Conservation (phyloP, 2,329 filamentous ascomycete species). For the Colletotrichum tamarilloi region DNA sequence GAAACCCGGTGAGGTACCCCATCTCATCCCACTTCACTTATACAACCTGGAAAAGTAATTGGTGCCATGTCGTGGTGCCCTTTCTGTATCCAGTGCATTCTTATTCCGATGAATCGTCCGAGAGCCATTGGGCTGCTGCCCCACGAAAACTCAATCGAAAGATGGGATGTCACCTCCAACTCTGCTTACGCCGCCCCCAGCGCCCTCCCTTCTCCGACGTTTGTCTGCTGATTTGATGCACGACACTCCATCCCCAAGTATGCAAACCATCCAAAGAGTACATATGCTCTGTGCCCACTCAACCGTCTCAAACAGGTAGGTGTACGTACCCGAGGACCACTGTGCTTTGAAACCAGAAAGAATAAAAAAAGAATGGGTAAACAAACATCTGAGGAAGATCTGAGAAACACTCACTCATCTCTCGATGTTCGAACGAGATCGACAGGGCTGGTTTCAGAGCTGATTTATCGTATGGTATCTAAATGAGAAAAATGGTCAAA, state of each 20-base stretch:
- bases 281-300: neutral
- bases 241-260: neutral
- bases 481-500: neutral
- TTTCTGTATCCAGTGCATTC: too few relatives aligned
- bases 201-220: neutral
- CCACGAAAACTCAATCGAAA: slow-evolving; percentile 22
- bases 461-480: neutral
- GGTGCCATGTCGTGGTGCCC: too few relatives aligned
- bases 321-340: slow-evolving; percentile 10
- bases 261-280: slow-evolving; percentile 18
- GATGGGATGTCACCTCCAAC: slow-evolving; percentile 11
- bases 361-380: slow-evolving; percentile 4
- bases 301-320: neutral
- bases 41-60: too few relatives aligned
- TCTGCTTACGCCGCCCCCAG: neutral
- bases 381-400: slow-evolving; percentile 21
- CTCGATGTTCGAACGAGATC: slow-evolving; percentile 9
- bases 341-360: neutral
- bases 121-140: neutral
- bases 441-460: neutral
- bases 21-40: neutral
- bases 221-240: slow-evolving; percentile 20
- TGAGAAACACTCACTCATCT: slow-evolving; percentile 8
- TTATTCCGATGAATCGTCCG: neutral
- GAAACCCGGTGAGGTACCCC: slow-evolving; percentile 21